Evolutionary conservation across 2,329 filamentous ascomycete genomes (phyloP).

Genomic region (Aspergillus ochraceus): DNA sequence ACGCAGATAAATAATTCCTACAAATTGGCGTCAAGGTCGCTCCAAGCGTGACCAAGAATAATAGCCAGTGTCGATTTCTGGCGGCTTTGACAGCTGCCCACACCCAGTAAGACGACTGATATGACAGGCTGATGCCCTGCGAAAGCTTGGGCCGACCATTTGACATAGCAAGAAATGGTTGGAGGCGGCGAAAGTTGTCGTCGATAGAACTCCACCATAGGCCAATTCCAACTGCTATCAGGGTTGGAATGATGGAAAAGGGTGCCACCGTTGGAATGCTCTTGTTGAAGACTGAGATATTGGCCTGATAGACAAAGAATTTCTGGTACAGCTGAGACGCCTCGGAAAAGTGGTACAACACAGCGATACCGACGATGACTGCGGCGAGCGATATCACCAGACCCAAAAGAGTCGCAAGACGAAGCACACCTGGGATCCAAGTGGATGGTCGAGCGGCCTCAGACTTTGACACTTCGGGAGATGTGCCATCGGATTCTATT

Average conservation of each 20-base stretch:
- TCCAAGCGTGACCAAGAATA: constrained; percentile 1
- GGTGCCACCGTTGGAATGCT: not conserved
- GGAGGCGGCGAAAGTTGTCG: not conserved
- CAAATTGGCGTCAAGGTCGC: not conserved
- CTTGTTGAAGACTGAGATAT: constrained; percentile 1
- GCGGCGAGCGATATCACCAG: not conserved
- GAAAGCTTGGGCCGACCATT: not conserved
- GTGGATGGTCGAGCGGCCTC: not conserved
- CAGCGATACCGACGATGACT: not conserved
- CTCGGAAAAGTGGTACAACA: not conserved
- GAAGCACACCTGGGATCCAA: not conserved
- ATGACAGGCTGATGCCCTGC: not conserved
- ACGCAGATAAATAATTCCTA: not conserved
- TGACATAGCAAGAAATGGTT: constrained; percentile 2
- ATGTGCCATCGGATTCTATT: not conserved
- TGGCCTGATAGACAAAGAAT: not conserved
- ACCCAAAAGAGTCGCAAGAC: not conserved
- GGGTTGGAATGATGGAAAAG: constrained; percentile 1
- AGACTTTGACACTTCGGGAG: not conserved
- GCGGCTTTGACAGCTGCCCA: not conserved
- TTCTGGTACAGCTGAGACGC: not conserved
- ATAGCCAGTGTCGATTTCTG: constrained; percentile 1
- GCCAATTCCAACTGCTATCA: constrained; percentile 1
- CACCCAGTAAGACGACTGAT: constrained; percentile 3
- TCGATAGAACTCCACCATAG: constrained; percentile 1